Evolutionary conservation across 2,329 filamentous ascomycete genomes (phyloP).

Genomic region (Calonectria crousiana): DNA sequence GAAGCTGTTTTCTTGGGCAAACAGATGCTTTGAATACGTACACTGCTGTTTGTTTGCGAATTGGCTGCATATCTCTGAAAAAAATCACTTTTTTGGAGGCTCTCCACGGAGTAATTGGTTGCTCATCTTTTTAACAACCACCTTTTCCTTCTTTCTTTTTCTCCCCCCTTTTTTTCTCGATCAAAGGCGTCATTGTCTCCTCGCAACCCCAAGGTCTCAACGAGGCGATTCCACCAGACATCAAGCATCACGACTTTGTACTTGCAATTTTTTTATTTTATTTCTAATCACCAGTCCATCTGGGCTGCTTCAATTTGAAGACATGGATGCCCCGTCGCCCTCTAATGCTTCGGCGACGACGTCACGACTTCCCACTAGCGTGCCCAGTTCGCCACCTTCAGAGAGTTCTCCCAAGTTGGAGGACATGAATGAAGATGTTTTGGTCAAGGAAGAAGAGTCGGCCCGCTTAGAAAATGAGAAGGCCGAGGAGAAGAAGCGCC

Average conservation of each 20-base stretch:
- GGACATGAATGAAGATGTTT: slow-evolving; percentile 40
- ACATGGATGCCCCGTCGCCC: slow-evolving; percentile 47
- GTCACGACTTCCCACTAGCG: slow-evolving; percentile 48
- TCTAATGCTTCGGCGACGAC: slow-evolving; percentile 47
- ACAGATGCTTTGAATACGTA: slow-evolving; percentile 16
- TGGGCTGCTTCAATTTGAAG: not conserved
- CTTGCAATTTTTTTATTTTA: not conserved
- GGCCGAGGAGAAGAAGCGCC: slow-evolving; percentile 60
- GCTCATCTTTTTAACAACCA: not conserved
- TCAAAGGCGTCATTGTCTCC: slow-evolving; percentile 42
- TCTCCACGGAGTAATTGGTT: not conserved
- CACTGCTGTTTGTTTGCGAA: not conserved
- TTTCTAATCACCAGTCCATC: not conserved
- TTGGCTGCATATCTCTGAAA: not conserved
- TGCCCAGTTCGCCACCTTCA: slow-evolving; percentile 53
- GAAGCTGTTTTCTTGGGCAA: slow-evolving; percentile 23
- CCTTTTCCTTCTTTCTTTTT: slow-evolving; percentile 22
- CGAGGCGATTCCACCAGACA: slow-evolving; percentile 19
- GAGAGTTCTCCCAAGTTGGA: slow-evolving; percentile 35
- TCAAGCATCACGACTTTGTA: not conserved
- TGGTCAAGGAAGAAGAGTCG: slow-evolving; percentile 53
- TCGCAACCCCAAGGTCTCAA: slow-evolving; percentile 7
- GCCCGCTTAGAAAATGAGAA: slow-evolving; percentile 56
- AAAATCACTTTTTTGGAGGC: not conserved
- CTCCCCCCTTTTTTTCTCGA: not conserved